phyloP scores from a whole-genome alignment of 2,329 filamentous ascomycete species.

The Monilinia vaccinii-corymbosi region DNA sequence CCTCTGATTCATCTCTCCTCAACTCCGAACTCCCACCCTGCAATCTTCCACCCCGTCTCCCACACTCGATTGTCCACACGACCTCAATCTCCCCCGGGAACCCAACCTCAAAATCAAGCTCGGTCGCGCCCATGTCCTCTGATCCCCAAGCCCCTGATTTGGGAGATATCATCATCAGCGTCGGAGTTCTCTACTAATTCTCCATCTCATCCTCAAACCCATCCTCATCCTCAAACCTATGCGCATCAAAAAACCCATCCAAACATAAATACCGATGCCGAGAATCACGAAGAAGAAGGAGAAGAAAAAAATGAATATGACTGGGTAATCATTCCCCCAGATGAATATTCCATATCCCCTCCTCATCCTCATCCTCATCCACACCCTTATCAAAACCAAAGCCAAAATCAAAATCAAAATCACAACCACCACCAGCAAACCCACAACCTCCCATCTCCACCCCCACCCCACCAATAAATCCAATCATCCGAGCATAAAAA shows the following conservation, averaged over 20 bases:
- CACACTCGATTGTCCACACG: too few species aligned
- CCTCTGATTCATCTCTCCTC: neutral
- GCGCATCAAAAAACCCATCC: neutral
- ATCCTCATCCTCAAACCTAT: too few species aligned
- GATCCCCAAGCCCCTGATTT: neutral
- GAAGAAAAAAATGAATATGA: neutral
- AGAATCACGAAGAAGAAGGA: too few species aligned
- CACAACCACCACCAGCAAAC: too few species aligned
- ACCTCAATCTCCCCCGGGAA: too few species aligned
- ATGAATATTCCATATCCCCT: neutral
- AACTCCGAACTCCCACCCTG: neutral
- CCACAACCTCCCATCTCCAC: too few species aligned
- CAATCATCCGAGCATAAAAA: neutral
- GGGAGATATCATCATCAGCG: neutral
- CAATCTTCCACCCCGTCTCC: neutral
- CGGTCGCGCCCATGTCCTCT: neutral
- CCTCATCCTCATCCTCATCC: neutral
- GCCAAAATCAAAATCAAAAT: too few species aligned
- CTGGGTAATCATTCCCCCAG: neutral
- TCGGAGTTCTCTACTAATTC: too few species aligned
- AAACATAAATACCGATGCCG: too few species aligned
- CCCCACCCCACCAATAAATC: too few species aligned
- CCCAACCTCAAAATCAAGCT: too few species aligned
- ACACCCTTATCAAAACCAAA: too few species aligned
- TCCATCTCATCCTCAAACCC: neutral